Evolutionary conservation across 106 monocot genomes (phyloP), one percentile per base, ranked within the genome.

Genomic region (Narthecium ossifragum): DNA sequence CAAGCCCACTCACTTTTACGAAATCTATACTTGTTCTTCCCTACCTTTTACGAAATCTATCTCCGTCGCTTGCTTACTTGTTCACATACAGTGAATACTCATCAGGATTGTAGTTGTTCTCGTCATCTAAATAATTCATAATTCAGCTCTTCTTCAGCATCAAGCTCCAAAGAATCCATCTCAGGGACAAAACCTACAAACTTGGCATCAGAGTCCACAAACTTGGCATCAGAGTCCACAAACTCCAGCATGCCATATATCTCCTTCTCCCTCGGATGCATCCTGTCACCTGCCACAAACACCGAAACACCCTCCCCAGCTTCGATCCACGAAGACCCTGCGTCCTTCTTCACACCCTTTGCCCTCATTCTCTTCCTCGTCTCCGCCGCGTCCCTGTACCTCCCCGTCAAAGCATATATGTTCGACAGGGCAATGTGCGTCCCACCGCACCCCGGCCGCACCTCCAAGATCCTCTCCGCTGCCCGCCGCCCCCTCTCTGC

Each of bases 301-400:
- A 75, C 59, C 24, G 64, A 51, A 0, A 71, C 67, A 2, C 61
- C 68, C 9, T 62, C 66, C 28, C 64, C 70, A 6, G 56, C 53
- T 1, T 68, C 58, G 27, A 83, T 65, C 78, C 83, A 86, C 9
- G 93, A 93, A 72, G 69, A 93, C 10, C 89, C 88, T 0, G 74
- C 59, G 61, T 80, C 89, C 76, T 93, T 93, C 72, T 47, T 71
- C 55, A 85, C 74, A 10, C 89, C 93, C 53, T 78, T 85, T 37
- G 67, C 60, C 61, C 85, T 85, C 85, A 93, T 89, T 68, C 32
- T 32, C 66, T 68, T 65, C 60, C 93, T 64, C 45, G 72, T 48
- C 29, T 60, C 37, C 1, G 80, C 82, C 2, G 71, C 85, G n/a
- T 93, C 79, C n/a, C 50, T 50, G 88, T 85, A 93, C 52, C 62